Base-by-base conservation (phyloP, 1,284 basidiomycete species). In the Ceratobasidium sp. region DNA sequence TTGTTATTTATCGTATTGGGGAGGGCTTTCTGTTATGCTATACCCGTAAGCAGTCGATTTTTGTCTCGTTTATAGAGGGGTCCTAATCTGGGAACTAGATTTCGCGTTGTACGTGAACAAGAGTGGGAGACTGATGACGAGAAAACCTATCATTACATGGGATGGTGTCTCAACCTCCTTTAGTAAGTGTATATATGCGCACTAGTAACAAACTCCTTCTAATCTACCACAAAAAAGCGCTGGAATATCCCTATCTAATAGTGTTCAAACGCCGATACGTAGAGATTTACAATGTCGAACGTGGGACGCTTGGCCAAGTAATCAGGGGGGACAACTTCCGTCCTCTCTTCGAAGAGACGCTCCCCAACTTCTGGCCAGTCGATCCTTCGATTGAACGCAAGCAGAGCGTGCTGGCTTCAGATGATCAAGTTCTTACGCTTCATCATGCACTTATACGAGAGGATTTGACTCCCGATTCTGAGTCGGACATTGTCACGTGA, bases 41-140 rank as follows among this genome's bases (percentile, higher is more conserved):
- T 83, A 96, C 98, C 82, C 94, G 95, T 95, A 76, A 79, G 88
- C 83, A 43, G 6, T 46, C 28, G 5, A 28, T 7, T 28, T 0
- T 21, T 46, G 74, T n/a, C 43, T 9, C 23, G 6, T 18, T 23
- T 11, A 9, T 3, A 5, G 6, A 7, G 9, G 18, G 16, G 6
- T 4, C 8, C 32, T 50, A 13, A 52, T 49, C 26, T 5, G 62
- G 2, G 1, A 23, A 6, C 14, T n/a, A 96, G 97, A 98, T 82
- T 98, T 98, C 80, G 97, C 98, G 0, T 98, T 99, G 80, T 98
- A 98, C 82, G 96, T 99, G 78, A 98, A 98, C 83, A 96, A 95
- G 84, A 97, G 91, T 77, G 98, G 98, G 13, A 94, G 95, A 86
- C 86, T 96, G 72, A 94, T 96, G 55, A 86, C 95, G 67, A 91